Conservation (phyloP, 345 rosid species). For the Xanthoceras sorbifolium region DNA sequence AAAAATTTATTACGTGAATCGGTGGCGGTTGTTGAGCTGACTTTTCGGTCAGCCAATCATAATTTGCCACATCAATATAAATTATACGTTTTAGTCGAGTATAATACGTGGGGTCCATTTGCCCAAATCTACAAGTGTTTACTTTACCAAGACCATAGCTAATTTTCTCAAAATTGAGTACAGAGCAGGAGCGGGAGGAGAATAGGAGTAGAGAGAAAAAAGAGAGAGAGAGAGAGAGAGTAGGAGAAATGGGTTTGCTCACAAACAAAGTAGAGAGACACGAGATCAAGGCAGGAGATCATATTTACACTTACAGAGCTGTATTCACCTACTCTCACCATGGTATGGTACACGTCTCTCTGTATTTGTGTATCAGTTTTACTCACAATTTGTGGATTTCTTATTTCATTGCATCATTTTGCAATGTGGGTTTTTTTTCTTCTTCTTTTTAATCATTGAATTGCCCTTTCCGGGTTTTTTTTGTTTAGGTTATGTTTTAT, state of each 20-base stretch:
- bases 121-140: not conserved
- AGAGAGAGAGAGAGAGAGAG: constrained; percentile 4
- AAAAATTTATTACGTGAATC: not conserved
- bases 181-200: not conserved
- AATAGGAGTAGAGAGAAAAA: not conserved
- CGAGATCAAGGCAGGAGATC: constrained; percentile 86
- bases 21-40: constrained; percentile 28
- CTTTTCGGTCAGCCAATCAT: constrained; percentile 15
- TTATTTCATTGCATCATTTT: not conserved
- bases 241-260: constrained; percentile 75
- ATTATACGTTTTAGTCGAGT: not conserved
- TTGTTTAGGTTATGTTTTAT: not conserved
- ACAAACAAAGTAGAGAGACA: constrained; percentile 72
- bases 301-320: constrained; percentile 95
- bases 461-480: constrained; percentile 5
- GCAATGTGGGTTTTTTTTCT: constrained; percentile 22
- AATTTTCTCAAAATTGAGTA: not conserved
- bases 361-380: constrained; percentile 9
- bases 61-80: constrained; percentile 15
- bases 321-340: constrained; percentile 96
- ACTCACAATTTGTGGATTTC: not conserved
- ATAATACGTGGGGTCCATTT: not conserved
- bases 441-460: not conserved
- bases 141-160: not conserved
- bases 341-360: constrained; percentile 67